phyloP scores from a whole-genome alignment of 2,329 filamentous ascomycete genomes.

The Sporothrix pseudoabietina region DNA sequence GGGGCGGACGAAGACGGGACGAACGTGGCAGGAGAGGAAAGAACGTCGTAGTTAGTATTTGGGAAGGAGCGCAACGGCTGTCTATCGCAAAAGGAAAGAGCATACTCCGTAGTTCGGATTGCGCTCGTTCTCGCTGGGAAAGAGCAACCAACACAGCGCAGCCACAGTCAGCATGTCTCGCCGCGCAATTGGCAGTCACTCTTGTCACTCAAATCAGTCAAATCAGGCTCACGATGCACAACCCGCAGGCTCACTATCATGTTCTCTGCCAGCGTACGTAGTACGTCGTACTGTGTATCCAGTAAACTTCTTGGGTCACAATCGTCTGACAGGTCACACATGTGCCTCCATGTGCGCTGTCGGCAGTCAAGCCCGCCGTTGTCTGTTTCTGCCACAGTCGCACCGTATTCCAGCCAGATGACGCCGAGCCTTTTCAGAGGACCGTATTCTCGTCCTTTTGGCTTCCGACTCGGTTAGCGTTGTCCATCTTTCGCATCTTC shows the following conservation, averaged over 20 bases:
- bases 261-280: not conserved
- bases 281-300: not conserved
- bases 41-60: no score
- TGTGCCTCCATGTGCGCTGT: not conserved
- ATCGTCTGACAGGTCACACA: conserved; percentile 20
- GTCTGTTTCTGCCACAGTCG: not conserved
- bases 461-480: not conserved
- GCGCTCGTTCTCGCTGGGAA: not conserved
- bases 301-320: not conserved
- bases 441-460: not conserved
- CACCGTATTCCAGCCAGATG: not conserved
- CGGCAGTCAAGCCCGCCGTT: conserved; percentile 12
- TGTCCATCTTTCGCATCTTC: not conserved
- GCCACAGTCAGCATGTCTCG: not conserved
- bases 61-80: not conserved
- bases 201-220: not conserved
- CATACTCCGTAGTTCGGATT: not conserved
- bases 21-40: not conserved
- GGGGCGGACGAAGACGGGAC: not conserved
- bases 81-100: not conserved
- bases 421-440: not conserved
- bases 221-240: not conserved
- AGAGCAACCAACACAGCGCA: not conserved
- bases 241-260: not conserved
- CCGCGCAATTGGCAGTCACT: not conserved